Conservation (phyloP, 208 protist species). For the Endotrypanum monterogeii region DNA sequence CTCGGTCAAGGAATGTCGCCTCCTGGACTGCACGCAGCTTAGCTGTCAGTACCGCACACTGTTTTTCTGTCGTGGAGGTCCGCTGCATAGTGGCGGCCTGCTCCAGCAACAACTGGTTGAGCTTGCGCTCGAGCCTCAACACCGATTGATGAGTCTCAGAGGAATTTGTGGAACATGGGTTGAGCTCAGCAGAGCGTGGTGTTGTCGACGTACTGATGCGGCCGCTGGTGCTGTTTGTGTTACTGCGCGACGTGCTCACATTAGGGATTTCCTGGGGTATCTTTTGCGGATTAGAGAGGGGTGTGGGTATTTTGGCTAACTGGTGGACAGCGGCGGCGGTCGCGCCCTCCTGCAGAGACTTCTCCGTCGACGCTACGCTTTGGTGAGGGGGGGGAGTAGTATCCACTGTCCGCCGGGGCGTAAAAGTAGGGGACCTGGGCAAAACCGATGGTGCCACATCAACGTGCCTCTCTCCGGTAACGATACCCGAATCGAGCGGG, state of each 20-base stretch:
- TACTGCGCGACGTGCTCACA: not conserved
- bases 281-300: not conserved
- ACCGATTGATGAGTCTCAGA: slow-evolving; percentile 42
- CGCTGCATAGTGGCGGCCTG: slow-evolving; percentile 61
- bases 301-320: not conserved
- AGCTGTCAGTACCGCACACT: slow-evolving; percentile 52
- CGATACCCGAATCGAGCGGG: not conserved
- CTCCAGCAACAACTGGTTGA: slow-evolving; percentile 64
- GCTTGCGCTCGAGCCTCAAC: slow-evolving; percentile 51
- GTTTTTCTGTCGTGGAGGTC: slow-evolving; percentile 42
- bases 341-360: not conserved
- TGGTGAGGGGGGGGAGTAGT: not conserved
- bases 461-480: not conserved
- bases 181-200: slow-evolving; percentile 14
- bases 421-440: not conserved
- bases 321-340: not conserved
- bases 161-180: slow-evolving; percentile 23
- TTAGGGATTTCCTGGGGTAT: not conserved
- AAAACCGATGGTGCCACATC: not conserved
- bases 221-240: not conserved
- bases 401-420: not conserved
- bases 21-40: slow-evolving; percentile 63
- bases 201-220: slow-evolving; percentile 15
- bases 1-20: slow-evolving; percentile 62
- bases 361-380: not conserved